Percentiles rank a stretch among this genome's conserved stretches.
Conservation (phyloP, 257 asterid genomes). For the Catharanthus roseus region DNA sequence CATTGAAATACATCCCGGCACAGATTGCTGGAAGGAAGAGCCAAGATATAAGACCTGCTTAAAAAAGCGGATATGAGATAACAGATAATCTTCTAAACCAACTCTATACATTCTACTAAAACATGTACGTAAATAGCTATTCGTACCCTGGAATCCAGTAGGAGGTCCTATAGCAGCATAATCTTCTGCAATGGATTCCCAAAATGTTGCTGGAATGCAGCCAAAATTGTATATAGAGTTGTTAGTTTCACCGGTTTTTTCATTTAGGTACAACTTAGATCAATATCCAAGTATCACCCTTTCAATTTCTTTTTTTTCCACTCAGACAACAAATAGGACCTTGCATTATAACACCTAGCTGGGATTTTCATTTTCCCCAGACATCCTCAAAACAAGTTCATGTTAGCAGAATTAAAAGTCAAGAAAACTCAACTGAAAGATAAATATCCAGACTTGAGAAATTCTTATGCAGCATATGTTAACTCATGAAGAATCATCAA, state of each 20-base stretch:
- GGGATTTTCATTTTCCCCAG: not conserved
- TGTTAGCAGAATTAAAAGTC: not conserved
- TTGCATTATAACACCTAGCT: not conserved
- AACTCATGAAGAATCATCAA: not conserved
- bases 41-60: conserved; percentile 73
- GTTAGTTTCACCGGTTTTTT: not conserved
- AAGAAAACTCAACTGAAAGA: not conserved
- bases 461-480: not conserved
- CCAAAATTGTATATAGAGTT: not conserved
- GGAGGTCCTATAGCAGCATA: conserved; percentile 79
- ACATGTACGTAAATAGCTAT: not conserved
- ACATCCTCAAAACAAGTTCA: not conserved
- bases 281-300: not conserved
- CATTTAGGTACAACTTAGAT: not conserved
- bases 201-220: conserved; percentile 50
- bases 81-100: not conserved
- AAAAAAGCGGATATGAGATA: not conserved
- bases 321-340: not conserved
- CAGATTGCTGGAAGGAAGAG: conserved; percentile 71
- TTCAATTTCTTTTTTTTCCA: not conserved
- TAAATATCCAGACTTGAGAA: not conserved
- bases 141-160: conserved; percentile 76
- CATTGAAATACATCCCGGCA: conserved; percentile 69
- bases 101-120: not conserved
- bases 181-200: conserved; percentile 72